Conservation (phyloP, 306 rosid species). For the Boehmeria nivea region DNA sequence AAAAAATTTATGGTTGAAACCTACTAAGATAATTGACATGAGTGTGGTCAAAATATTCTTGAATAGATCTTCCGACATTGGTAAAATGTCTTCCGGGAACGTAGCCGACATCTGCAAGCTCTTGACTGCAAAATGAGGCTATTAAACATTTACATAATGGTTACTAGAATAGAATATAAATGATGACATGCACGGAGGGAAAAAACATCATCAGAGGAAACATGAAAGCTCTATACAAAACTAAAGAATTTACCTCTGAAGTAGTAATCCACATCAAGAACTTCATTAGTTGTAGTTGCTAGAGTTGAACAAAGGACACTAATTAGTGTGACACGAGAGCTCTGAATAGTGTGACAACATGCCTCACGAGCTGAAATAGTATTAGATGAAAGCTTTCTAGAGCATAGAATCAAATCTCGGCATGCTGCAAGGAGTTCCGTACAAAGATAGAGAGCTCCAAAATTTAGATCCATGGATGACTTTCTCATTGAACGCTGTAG, state of each 20-base stretch:
- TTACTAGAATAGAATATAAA: neutral
- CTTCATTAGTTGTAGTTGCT: slow-evolving; percentile 25
- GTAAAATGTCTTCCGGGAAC: slow-evolving; percentile 62
- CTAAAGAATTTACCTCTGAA: slow-evolving; percentile 59
- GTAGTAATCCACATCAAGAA: slow-evolving; percentile 47
- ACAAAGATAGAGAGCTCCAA: slow-evolving; percentile 82
- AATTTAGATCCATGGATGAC: slow-evolving; percentile 28
- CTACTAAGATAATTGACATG: slow-evolving; percentile 59
- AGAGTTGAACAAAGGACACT: slow-evolving; percentile 57
- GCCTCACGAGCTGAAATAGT: slow-evolving; percentile 32
- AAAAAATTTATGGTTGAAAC: slow-evolving; percentile 38
- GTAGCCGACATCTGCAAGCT: slow-evolving; percentile 76
- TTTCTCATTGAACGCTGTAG: slow-evolving; percentile 37
- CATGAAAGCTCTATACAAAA: neutral
- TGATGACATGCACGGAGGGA: neutral
- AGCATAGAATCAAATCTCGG: slow-evolving; percentile 45
- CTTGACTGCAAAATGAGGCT: slow-evolving; percentile 50
- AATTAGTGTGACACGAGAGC: slow-evolving; percentile 39
- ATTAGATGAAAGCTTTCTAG: slow-evolving; percentile 27
- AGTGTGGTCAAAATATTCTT: slow-evolving; percentile 55
- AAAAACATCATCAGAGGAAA: neutral
- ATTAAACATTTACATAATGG: neutral
- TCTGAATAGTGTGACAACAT: slow-evolving; percentile 47
- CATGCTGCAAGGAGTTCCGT: slow-evolving; percentile 63
- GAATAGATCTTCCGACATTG: slow-evolving; percentile 41